Conservation (phyloP, 441 rosid genomes). For the Brassica balearica region DNA sequence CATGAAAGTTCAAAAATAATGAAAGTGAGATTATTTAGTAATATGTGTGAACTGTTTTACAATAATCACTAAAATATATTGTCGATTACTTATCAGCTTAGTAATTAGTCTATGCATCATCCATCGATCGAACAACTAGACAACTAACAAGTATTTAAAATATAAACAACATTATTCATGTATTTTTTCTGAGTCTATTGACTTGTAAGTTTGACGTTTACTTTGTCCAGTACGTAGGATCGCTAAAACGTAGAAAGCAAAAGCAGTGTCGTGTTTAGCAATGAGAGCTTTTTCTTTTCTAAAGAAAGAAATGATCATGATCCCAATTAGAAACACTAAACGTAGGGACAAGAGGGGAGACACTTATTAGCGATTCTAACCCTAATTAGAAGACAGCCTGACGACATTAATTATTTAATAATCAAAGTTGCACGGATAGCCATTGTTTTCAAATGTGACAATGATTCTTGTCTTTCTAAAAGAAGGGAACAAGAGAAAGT, state of each 20-base stretch:
- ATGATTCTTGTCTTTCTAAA: conserved; percentile 36
- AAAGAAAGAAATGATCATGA: conserved; percentile 30
- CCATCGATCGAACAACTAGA: neutral
- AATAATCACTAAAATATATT: neutral
- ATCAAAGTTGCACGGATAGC: conserved; percentile 43
- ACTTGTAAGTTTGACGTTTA: neutral
- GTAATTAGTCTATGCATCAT: neutral
- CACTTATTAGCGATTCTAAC: conserved; percentile 36
- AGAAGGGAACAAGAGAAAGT: conserved; percentile 39
- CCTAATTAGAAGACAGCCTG: conserved; percentile 43
- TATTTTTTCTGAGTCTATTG: neutral
- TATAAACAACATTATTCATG: neutral
- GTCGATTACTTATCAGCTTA: neutral
- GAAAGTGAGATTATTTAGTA: neutral
- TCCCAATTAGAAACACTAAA: conserved; percentile 39
- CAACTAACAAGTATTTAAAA: neutral
- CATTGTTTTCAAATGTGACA: conserved; percentile 40
- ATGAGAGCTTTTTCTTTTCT: conserved; percentile 20
- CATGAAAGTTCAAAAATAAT: neutral
- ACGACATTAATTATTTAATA: conserved; percentile 43
- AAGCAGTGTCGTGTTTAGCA: conserved; percentile 20
- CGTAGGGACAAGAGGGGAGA: conserved; percentile 40
- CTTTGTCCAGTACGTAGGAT: conserved; percentile 5
- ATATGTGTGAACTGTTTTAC: neutral
- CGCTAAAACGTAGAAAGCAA: neutral